Evolutionary conservation across 306 rosid species (phyloP).

Genomic region (Carpinus fangiana): DNA sequence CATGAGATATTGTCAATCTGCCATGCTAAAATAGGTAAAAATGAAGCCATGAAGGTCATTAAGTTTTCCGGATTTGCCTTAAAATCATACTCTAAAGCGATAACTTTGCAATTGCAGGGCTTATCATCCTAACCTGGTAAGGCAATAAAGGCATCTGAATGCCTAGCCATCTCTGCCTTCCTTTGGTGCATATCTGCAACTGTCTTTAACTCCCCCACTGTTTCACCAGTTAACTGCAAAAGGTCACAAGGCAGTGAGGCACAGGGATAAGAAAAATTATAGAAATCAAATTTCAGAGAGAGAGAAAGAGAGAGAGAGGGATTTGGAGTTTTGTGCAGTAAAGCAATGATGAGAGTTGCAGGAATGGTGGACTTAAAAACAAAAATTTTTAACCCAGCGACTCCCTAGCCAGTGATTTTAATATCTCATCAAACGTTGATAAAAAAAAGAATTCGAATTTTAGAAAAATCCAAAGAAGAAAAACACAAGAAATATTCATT

Average conservation of each 20-base stretch:
- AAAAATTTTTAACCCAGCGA: constrained; percentile 20
- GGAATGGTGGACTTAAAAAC: constrained; percentile 36
- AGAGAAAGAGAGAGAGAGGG: constrained; percentile 20
- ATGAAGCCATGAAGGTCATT: constrained; percentile 31
- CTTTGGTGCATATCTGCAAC: constrained; percentile 99
- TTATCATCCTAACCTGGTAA: constrained; percentile 76
- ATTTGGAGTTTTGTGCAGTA: constrained; percentile 40
- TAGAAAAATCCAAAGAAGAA: constrained; percentile 42
- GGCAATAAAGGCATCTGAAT: constrained; percentile 98
- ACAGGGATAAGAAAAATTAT: constrained; percentile 29
- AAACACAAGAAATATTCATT: constrained; percentile 30
- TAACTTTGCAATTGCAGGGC: constrained; percentile 23
- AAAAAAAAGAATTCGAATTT: constrained; percentile 22
- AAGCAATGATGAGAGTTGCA: constrained; percentile 55
- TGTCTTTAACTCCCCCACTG: constrained; percentile 97
- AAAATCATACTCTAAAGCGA: constrained; percentile 23
- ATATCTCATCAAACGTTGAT: constrained; percentile 19
- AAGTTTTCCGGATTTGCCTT: constrained; percentile 16
- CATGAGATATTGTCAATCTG: constrained; percentile 41
- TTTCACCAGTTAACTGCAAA: constrained; percentile 93
- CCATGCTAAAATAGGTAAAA: constrained; percentile 39
- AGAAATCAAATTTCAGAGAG: constrained; percentile 20
- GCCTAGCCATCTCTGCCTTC: constrained; percentile 99
- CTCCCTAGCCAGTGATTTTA: constrained; percentile 33
- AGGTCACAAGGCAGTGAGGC: constrained; percentile 18